A percentile compares a stretch with the other conserved stretches of the same genome.
Evolutionary conservation across 108 stramenopile species (phyloP).

Genomic region (Licmophora abbreviata): DNA sequence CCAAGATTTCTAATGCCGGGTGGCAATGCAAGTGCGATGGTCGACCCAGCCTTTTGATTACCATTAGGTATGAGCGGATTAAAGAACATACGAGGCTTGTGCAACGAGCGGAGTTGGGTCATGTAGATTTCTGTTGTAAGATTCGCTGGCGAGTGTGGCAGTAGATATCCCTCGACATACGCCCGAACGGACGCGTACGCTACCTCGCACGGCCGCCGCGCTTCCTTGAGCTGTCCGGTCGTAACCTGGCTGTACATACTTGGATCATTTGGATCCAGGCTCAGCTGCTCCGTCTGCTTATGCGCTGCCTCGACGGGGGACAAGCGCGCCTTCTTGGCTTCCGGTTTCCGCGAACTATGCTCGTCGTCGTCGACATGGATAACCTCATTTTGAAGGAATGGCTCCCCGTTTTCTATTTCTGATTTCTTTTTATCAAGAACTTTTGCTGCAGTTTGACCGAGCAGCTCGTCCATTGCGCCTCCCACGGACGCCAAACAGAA

Average conservation of each 20-base stretch:
- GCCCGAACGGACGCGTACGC: background rate
- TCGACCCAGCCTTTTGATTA: background rate
- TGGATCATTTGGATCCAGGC: background rate
- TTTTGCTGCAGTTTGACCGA: background rate
- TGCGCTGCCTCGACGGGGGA: background rate
- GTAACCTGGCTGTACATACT: background rate
- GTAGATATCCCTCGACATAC: background rate
- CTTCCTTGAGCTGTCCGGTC: too few species aligned
- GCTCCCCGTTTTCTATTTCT: conserved; percentile 10
- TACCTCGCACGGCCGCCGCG: too few species aligned
- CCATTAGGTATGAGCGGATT: conserved; percentile 2
- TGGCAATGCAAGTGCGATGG: conserved; percentile 34
- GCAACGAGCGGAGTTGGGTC: background rate
- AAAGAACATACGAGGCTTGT: conserved; percentile 5
- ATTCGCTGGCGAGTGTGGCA: background rate
- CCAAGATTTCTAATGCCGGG: conserved; percentile 79
- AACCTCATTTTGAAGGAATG: too few species aligned
- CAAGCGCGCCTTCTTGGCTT: background rate
- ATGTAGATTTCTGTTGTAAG: background rate
- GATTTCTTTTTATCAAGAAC: conserved; percentile 9
- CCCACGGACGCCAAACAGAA: conserved; percentile 65
- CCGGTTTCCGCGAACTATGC: background rate
- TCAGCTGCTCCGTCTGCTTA: background rate
- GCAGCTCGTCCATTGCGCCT: conserved; percentile 56
- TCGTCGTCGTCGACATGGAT: conserved; percentile 10